These are phyloP conservation scores for Globisporangium cylindrosporum DNA, from an alignment of 352 stramenopile genomes.

Conservation along the genomic window DNA sequence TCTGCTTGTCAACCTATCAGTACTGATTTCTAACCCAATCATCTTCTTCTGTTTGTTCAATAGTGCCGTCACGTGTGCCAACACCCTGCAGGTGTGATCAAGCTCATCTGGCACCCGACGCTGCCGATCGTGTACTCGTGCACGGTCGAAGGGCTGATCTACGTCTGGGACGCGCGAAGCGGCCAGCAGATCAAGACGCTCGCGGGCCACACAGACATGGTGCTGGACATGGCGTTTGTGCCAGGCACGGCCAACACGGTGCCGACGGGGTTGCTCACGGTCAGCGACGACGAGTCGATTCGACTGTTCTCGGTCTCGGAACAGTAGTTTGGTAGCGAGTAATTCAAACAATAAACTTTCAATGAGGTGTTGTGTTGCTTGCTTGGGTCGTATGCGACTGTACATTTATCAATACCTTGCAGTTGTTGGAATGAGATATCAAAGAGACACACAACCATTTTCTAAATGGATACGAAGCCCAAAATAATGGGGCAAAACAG, in stretches of 20 bases:
- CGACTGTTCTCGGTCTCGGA: conserved; percentile 57
- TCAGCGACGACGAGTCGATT: conserved; percentile 80
- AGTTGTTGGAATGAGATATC: not conserved
- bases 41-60: conserved; percentile 1
- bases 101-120: conserved; percentile 88
- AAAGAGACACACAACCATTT: not conserved
- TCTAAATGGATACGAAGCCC: not conserved
- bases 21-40: not conserved
- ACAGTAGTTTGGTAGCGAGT: conserved; percentile 8
- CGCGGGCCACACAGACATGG: conserved; percentile 90
- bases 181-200: conserved; percentile 75
- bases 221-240: conserved; percentile 88
- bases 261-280: conserved; percentile 65
- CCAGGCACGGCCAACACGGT: conserved; percentile 30
- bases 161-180: conserved; percentile 89
- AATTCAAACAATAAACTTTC: not conserved
- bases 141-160: conserved; percentile 88
- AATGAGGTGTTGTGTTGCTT: not conserved
- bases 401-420: not conserved
- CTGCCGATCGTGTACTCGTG: conserved; percentile 81
- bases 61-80: conserved; percentile 86
- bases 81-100: conserved; percentile 89
- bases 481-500: not conserved
- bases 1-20: not conserved
- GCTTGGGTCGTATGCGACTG: not conserved